phyloP scores from a whole-genome alignment of 2,329 filamentous ascomycete species.

The Sporothrix pallida region DNA sequence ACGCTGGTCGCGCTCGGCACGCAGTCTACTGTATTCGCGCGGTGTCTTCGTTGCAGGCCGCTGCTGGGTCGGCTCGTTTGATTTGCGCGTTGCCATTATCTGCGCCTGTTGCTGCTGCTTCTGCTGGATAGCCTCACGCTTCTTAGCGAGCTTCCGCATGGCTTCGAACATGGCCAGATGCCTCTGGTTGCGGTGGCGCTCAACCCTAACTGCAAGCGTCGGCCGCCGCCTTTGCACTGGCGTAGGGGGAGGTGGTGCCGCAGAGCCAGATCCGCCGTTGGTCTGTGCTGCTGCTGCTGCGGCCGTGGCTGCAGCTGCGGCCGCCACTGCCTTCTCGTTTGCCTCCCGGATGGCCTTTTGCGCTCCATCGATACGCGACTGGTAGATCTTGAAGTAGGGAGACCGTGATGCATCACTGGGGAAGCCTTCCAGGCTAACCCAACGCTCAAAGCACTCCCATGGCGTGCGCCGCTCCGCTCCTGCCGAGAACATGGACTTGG shows the following conservation, averaged over 20 bases:
- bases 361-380: slow-evolving; percentile 64
- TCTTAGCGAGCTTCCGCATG: slow-evolving; percentile 94
- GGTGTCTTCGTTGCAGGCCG: slow-evolving; percentile 72
- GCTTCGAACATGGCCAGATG: slow-evolving; percentile 89
- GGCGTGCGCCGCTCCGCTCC: slow-evolving; percentile 88
- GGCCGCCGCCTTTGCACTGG: slow-evolving; percentile 66
- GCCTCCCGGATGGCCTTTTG: slow-evolving; percentile 61
- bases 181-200: slow-evolving; percentile 82
- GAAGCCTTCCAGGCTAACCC: slow-evolving; percentile 88
- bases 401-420: slow-evolving; percentile 94
- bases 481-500: slow-evolving; percentile 78
- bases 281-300: slow-evolving; percentile 42
- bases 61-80: slow-evolving; percentile 65
- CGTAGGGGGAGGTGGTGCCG: slow-evolving; percentile 45
- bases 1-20: slow-evolving; percentile 81
- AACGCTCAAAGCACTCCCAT: slow-evolving; percentile 98
- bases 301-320: slow-evolving; percentile 44
- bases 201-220: slow-evolving; percentile 82
- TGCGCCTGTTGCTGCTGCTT: slow-evolving; percentile 84
- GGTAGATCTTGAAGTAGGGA: slow-evolving; percentile 84
- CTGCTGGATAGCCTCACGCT: slow-evolving; percentile 81
- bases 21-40: slow-evolving; percentile 86
- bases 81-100: slow-evolving; percentile 81
- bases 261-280: slow-evolving; percentile 39
- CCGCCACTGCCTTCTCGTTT: slow-evolving; percentile 55